A percentile compares a stretch with the other conserved stretches of the same genome.
Evolutionary conservation across 805 yeast genomes (phyloP).

Genomic region (Tanozyma kutaoensis): DNA sequence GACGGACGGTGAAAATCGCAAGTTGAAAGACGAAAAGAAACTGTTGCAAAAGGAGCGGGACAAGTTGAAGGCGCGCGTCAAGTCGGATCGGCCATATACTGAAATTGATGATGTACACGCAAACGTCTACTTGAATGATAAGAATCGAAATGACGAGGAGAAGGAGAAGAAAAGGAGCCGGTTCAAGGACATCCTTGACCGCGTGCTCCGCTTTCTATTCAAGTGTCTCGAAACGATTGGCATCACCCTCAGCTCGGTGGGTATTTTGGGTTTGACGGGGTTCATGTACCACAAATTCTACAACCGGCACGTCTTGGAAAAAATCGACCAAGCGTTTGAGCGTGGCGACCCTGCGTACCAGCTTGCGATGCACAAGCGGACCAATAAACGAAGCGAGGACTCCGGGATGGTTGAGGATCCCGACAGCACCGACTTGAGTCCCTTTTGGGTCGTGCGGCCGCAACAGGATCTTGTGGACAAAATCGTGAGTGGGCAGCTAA

Average conservation of each 20-base stretch:
- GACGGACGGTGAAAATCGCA: too few species aligned
- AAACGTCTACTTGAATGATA: too few species aligned
- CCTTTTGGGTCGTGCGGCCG: conserved; percentile 53
- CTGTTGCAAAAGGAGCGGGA: too few species aligned
- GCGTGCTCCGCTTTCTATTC: conserved; percentile 10
- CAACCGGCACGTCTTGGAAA: conserved; percentile 41
- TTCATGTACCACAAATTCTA: conserved; percentile 54
- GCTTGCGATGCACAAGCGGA: conserved; percentile 37
- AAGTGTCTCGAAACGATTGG: conserved; percentile 57
- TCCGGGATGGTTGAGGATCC: conserved; percentile 5
- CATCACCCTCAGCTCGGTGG: conserved; percentile 55
- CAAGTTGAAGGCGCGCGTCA: too few species aligned
- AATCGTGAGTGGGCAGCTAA: conserved; percentile 47
- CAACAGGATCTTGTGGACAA: conserved; percentile 55
- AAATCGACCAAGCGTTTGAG: conserved; percentile 56
- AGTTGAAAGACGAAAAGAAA: too few species aligned
- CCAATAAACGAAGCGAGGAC: conserved; percentile 11
- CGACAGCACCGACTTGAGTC: conserved; percentile 7
- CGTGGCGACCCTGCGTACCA: conserved; percentile 54
- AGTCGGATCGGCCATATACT: too few species aligned
- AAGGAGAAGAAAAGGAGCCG: conserved; percentile 3
- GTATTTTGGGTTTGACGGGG: conserved; percentile 62
- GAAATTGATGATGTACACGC: too few species aligned
- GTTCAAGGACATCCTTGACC: conserved; percentile 9
- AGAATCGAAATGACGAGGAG: neutral